Base-by-base conservation (phyloP, 148 eudicot genomes). In the Camellia sinensis region DNA sequence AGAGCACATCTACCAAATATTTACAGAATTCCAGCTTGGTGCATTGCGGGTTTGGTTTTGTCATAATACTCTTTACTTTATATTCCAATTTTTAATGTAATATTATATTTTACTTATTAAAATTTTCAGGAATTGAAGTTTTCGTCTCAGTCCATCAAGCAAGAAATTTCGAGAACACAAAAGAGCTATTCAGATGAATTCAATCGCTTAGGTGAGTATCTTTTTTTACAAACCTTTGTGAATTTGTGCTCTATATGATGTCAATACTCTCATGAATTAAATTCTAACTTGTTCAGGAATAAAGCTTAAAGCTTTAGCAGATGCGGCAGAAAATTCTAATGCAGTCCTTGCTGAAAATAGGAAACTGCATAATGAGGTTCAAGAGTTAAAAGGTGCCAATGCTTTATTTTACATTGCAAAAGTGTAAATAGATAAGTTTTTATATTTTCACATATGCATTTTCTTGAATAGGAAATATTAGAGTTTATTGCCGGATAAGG, bases 401-500 rank as follows among this genome's bases (percentile, higher is more conserved):
- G 21, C 18, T 70, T 37, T 2, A 13, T 59, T 56, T 66, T 68
- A 21, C 46, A 69, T 45, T 64, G 14, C 60, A 69, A 22, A 29
- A 19, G 7, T 83, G 1, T 77, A 21, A 43, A 48, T 19, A 1
- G 62, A n/a, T 45, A 40, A 77, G 44, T 57, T 57, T 50, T 22
- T 78, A 70, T 29, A 70, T 72, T 76, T 54, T 64, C 29, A 56
- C 81, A 80, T 37, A 59, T 85, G 48, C 11, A 80, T 67, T 80
- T 75, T 37, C 81, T 86, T 89, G 80, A 54, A 78, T 78, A 96
- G 99, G 99, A 75, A 93, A 87, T 80, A 96, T 96, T 67, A 90
- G 98, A 85, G 99, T 96, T 69, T 96, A 91, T 79, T 94, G 97
- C 82, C 95, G 99, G 77, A 75, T 96, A 76, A 89, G 99, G 85